Conservation (phyloP, 1,284 basidiomycete genomes). For the Austroboletus olivaceoglutinosus region DNA sequence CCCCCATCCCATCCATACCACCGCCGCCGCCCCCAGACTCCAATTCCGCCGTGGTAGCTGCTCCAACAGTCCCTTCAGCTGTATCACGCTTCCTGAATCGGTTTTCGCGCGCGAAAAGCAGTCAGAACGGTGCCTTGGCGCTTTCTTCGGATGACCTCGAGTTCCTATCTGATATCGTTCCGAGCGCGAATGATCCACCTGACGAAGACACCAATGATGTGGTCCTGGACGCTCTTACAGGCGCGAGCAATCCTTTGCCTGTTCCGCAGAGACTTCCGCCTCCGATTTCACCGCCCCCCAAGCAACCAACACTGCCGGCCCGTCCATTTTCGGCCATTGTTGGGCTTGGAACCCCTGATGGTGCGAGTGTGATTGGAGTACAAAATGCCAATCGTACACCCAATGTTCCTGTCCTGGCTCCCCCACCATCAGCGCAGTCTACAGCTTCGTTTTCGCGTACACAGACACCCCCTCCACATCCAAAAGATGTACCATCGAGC, state of each 20-base stretch:
- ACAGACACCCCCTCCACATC: slow-evolving; percentile 3
- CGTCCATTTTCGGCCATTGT: slow-evolving; percentile 18
- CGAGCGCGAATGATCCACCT: slow-evolving; percentile 47
- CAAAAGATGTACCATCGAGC: slow-evolving; percentile 3
- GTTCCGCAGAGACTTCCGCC: slow-evolving; percentile 49
- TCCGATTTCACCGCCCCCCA: slow-evolving; percentile 44
- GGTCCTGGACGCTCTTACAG: slow-evolving; percentile 38
- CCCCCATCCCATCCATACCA: slow-evolving; percentile 9
- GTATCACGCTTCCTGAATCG: slow-evolving; percentile 71
- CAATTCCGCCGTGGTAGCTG: slow-evolving; percentile 17
- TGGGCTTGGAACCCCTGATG: slow-evolving; percentile 5
- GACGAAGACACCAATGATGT: slow-evolving; percentile 36
- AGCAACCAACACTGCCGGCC: slow-evolving; percentile 20
- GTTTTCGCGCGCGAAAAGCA: slow-evolving; percentile 54
- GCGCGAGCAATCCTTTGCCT: slow-evolving; percentile 42
- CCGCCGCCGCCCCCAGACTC: slow-evolving; percentile 11
- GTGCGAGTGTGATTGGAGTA: neutral
- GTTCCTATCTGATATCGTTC: slow-evolving; percentile 71
- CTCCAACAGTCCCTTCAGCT: slow-evolving; percentile 46
- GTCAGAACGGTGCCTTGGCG: slow-evolving; percentile 50
- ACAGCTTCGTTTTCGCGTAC: slow-evolving; percentile 2
- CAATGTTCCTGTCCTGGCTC: slow-evolving; percentile 13
- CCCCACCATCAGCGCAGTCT: slow-evolving; percentile 18
- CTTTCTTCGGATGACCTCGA: slow-evolving; percentile 71
- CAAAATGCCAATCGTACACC: neutral